Evolutionary conservation across 2,329 filamentous ascomycete genomes (phyloP), one percentile per base, ranked within the genome.

Genomic region (Elsinoe necatrix): DNA sequence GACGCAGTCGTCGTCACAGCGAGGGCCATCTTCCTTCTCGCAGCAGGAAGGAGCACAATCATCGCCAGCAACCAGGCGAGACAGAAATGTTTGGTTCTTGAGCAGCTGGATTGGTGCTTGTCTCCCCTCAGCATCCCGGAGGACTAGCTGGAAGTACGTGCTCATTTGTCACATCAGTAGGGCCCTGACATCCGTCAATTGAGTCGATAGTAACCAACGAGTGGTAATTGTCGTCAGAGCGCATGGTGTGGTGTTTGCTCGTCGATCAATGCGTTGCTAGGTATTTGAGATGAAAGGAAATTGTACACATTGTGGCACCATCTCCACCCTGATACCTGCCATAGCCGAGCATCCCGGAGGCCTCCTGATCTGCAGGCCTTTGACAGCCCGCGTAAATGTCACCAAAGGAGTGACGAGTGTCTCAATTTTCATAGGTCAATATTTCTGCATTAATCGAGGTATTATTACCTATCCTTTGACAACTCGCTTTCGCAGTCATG

Each of bases 11-110:
- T 55, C 52, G 27, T 55, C 31, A 29, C 52, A 55, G 37, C 14
- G 52, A 43, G 52, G 52, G 3, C 52, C 52, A 20, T 43, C 52
- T 31, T 55, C 52, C 20, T 55, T 45, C 25, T 55, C 39, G 52
- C 52, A 55, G 39, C 52, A 55, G n/a, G 52, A 6, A 18, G 37
- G 52, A n/a, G 14, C 52, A 29, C 52, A 55, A 14, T 42, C 25
- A 11, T 55, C 35, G 52, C 52, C 52, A 31, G 52, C 37, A 43
- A 21, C 20, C 4, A 55, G 35, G 21, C 35, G 52, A 16, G 18
- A 21, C 21, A 55, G 35, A 29, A n/a, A 34, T 34, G 11, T 50
- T 25, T 12, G 23, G 27, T 16, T 50, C 45, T 25, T 31, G 45
- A 11, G 6, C 18, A 7, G 14, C n/a, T 20, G 37, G 48, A 37